Evolutionary conservation across 1,284 basidiomycete species (phyloP).

Genomic region (Heimioporus retisporus): DNA sequence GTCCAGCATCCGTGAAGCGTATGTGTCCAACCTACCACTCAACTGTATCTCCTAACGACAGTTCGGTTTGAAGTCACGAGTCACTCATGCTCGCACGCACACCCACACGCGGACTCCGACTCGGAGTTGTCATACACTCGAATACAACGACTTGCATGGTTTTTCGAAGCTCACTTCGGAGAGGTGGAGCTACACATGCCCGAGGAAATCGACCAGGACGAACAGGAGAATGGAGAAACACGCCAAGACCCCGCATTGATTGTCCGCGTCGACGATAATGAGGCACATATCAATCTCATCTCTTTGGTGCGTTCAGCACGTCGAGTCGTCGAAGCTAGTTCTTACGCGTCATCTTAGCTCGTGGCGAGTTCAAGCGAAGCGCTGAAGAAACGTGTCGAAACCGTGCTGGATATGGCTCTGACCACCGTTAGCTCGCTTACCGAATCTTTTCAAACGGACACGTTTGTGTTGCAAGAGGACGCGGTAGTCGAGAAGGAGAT

Average conservation of each 20-base stretch:
- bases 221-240: constrained; percentile 55
- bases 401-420: constrained; percentile 91
- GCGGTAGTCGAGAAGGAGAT: constrained; percentile 32
- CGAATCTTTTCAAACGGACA: constrained; percentile 69
- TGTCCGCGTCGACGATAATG: constrained; percentile 83
- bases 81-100: constrained; percentile 65
- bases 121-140: constrained; percentile 62
- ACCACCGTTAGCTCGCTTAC: constrained; percentile 88
- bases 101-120: constrained; percentile 64
- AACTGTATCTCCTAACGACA: constrained; percentile 13
- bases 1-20: constrained; percentile 97
- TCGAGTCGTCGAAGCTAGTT: not conserved
- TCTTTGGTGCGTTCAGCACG: constrained; percentile 64
- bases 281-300: constrained; percentile 80
- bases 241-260: constrained; percentile 72
- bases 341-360: constrained; percentile 56
- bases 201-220: constrained; percentile 65
- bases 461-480: constrained; percentile 50
- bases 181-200: constrained; percentile 87
- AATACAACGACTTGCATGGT: constrained; percentile 87
- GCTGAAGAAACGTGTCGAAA: constrained; percentile 82
- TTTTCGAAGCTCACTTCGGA: constrained; percentile 96
- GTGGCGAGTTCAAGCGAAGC: constrained; percentile 78
- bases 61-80: constrained; percentile 65
- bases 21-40: constrained; percentile 40